Percentiles rank a stretch among this genome's conserved stretches.
Evolutionary conservation across 257 asterid genomes (phyloP).

Genomic region (Solanum bulbocastanum): DNA sequence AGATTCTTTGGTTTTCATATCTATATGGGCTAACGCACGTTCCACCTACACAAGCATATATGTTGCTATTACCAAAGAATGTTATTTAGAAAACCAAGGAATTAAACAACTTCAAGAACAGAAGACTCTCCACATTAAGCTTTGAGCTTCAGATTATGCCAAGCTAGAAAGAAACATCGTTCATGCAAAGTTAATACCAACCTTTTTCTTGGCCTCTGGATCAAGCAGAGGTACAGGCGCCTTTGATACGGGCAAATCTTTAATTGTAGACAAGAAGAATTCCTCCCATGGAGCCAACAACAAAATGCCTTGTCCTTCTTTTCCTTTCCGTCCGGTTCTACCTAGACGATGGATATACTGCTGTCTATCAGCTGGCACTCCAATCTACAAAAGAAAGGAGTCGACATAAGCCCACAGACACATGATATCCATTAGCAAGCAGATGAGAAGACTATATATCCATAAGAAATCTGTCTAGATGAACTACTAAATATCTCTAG

Average conservation of each 20-base stretch:
- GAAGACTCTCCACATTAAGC: neutral
- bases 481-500: neutral
- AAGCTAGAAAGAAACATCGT: neutral
- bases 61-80: neutral
- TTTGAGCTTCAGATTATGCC: neutral
- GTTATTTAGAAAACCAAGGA: neutral
- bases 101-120: neutral
- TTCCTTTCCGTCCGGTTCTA: constrained; percentile 95
- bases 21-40: constrained; percentile 50
- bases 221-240: constrained; percentile 65
- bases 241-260: constrained; percentile 75
- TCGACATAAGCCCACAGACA: neutral
- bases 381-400: constrained; percentile 37
- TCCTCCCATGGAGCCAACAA: constrained; percentile 98
- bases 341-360: constrained; percentile 94
- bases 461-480: neutral
- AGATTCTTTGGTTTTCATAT: constrained; percentile 83
- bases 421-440: neutral
- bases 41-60: constrained; percentile 40
- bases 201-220: constrained; percentile 79
- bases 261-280: constrained; percentile 63
- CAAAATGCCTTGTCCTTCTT: constrained; percentile 85
- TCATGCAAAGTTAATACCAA: neutral
- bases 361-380: constrained; percentile 85
- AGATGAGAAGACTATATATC: neutral